A percentile compares a stretch with the other conserved stretches of the same genome.
Conservation (phyloP, 2,329 filamentous ascomycete species). For the Balansia obtecta region DNA sequence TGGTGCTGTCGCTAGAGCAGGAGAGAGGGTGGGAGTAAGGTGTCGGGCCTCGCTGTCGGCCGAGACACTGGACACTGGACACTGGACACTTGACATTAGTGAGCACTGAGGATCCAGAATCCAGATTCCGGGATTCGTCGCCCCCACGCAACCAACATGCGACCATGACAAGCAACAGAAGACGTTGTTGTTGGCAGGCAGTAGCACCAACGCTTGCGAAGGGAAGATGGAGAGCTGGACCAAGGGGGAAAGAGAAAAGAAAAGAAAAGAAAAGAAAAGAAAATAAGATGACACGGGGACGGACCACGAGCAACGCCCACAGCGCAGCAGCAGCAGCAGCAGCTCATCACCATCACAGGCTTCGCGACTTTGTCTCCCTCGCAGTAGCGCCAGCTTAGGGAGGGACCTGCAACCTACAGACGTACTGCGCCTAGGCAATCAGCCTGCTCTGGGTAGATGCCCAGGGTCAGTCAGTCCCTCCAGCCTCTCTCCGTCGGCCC, state of each 20-base stretch:
- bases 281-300: no score
- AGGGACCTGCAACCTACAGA: no score
- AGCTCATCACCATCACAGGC: no score
- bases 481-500: not conserved
- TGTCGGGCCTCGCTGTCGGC: constrained; percentile 1
- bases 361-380: not conserved
- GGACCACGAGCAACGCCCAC: no score
- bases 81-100: no score
- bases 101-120: not conserved
- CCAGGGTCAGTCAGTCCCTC: no score
- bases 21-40: not conserved
- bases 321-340: not conserved
- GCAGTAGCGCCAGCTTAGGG: not conserved
- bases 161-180: not conserved
- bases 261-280: no score
- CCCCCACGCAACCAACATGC: not conserved
- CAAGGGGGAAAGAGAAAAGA: no score
- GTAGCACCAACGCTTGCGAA: not conserved
- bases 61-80: no score
- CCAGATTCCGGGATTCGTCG: not conserved
- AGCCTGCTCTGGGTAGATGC: no score
- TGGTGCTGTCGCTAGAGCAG: no score
- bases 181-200: not conserved
- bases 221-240: not conserved
- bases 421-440: no score